phyloP scores from a whole-genome alignment of 2,329 filamentous ascomycete species.

The Aureobasidium melanogenum region DNA sequence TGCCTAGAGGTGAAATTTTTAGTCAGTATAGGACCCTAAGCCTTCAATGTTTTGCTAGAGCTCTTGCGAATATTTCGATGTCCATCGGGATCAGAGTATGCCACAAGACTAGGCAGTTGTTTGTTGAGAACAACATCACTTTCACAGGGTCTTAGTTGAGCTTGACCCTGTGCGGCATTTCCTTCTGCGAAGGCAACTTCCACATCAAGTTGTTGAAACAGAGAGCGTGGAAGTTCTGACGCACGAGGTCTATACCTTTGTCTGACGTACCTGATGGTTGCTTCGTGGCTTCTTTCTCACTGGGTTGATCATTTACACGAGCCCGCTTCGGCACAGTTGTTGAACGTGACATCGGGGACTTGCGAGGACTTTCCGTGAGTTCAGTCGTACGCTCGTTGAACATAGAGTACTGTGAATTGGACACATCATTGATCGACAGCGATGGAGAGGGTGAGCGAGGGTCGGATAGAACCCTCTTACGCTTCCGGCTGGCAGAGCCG shows the following conservation, averaged over 20 bases:
- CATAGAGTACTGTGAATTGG: constrained; percentile 12
- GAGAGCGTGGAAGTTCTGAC: background rate
- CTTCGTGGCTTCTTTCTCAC: background rate
- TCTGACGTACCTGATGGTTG: background rate
- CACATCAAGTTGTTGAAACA: background rate
- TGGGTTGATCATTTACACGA: background rate
- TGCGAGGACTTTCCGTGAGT: background rate
- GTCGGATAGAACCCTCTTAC: background rate
- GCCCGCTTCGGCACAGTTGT: background rate
- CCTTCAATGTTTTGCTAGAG: background rate
- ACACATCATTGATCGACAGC: constrained; percentile 6
- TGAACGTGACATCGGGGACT: background rate
- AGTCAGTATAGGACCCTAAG: background rate
- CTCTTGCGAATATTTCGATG: background rate
- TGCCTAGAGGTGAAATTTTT: background rate
- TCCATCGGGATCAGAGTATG: background rate
- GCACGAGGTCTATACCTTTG: background rate
- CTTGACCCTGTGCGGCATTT: background rate
- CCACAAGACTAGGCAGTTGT: background rate
- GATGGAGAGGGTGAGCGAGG: background rate
- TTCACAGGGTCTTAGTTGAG: background rate
- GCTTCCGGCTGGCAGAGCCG: background rate
- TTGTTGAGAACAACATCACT: background rate
- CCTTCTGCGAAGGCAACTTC: background rate
- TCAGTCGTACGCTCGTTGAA: background rate